Evolutionary conservation across 352 stramenopile species (phyloP), one percentile per base, ranked within the genome.

Genomic region (Globisporangium alternatum): DNA sequence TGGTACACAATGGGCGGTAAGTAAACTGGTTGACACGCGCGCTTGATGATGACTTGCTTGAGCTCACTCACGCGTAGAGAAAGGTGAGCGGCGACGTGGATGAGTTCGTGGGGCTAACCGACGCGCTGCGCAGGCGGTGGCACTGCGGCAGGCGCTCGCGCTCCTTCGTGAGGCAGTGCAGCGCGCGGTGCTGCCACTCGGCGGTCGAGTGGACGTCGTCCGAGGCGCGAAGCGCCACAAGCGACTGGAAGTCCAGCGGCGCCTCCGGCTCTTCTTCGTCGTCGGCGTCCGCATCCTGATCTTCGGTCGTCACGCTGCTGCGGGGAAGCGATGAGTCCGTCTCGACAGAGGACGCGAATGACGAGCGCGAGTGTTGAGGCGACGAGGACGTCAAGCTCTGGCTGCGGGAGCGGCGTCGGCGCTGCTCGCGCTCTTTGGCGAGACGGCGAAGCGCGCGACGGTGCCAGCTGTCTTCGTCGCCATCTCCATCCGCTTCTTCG

Each of bases 401-500:
- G 7, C 44, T 59, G 25, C 22, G 17, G 1, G 21, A 48, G 30
- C 48, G 49, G n/a, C 44, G 48, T 45, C 21, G 31, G 49, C 48
- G 72, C 55, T 71, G 67, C 57, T 84, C 47, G 8, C 76, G 80
- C 31, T 80, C 68, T 44, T 70, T 61, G 33, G 74, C 70, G 1
- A 90, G 67, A n/a, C 62, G 65, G 8, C 64, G 71, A 15, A 91
- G 63, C 19, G 79, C 71, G 4, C 66, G 56, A 25, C 65, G 66
- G 49, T 80, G 71, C 72, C 72, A 86, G 28, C 44, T 69, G 25
- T 52, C 59, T 17, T 31, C 52, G 56, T n/a, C n/a, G n/a, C 66
- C 49, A 37, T 68, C 66, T 0, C 17, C 48, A 12, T 51, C 31
- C 3, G 7, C 55, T 21, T 74, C 61, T 55, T 72, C 67, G 9